phyloP scores from a whole-genome alignment of 805 yeast species.

The Metschnikowia santaceciliae region DNA sequence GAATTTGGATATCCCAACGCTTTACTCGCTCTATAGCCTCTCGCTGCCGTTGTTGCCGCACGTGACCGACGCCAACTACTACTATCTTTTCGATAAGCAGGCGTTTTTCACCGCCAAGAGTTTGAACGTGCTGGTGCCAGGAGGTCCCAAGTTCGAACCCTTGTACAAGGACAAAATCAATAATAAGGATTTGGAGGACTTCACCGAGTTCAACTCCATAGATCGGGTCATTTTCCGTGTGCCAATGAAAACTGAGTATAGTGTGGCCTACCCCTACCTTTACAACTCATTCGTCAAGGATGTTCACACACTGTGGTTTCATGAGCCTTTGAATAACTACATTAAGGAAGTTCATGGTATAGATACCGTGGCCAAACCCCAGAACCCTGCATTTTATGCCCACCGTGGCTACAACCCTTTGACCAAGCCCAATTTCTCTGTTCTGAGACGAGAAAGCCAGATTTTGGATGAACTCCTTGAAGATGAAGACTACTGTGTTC shows the following conservation, averaged over 20 bases:
- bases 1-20: slow-evolving; percentile 56
- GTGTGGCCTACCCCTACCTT: slow-evolving; percentile 80
- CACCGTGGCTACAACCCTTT: slow-evolving; percentile 57
- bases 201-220: slow-evolving; percentile 83
- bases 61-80: slow-evolving; percentile 52
- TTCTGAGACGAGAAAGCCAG: slow-evolving; percentile 24
- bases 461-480: slow-evolving; percentile 19
- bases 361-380: background rate
- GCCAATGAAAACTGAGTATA: slow-evolving; percentile 76
- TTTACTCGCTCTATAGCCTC: slow-evolving; percentile 63
- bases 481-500: slow-evolving; percentile 37
- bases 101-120: slow-evolving; percentile 91
- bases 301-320: slow-evolving; percentile 60
- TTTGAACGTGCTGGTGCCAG: slow-evolving; percentile 80
- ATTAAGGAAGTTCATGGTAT: slow-evolving; percentile 38
- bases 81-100: slow-evolving; percentile 69
- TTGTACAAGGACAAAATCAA: slow-evolving; percentile 58
- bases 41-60: slow-evolving; percentile 70
- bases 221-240: slow-evolving; percentile 81
- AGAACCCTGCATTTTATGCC: slow-evolving; percentile 50
- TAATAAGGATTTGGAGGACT: slow-evolving; percentile 65
- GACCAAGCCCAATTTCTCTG: slow-evolving; percentile 17
- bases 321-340: slow-evolving; percentile 55
- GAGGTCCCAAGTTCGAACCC: slow-evolving; percentile 96
- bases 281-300: slow-evolving; percentile 74